Base-by-base conservation (phyloP, 352 stramenopile species). In the Phytophthora macrochlamydospora region DNA sequence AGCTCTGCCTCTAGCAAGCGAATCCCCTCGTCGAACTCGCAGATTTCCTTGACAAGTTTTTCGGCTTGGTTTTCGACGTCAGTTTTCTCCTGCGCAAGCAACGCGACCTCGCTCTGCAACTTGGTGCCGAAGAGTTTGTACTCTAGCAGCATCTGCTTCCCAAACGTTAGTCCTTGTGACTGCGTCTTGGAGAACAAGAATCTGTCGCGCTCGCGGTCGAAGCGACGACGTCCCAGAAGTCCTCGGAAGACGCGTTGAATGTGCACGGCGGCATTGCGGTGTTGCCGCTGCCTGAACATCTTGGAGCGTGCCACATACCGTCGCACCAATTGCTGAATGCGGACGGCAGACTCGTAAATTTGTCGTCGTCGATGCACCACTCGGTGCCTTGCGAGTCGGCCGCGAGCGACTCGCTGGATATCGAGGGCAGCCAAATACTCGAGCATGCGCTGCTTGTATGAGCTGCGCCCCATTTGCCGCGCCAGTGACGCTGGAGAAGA, bases 121-220 rank as follows among this genome's bases (percentile, higher is more conserved):
- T 97, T 93, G 32, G 93, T 98, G 7, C 90, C 95, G 61, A 97
- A 91, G 7, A 98, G 78, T 69, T 98, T 98, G 85, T 98, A 98
- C 79, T 98, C 94, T 13, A 98, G 69, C 18, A 98, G 83, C 78
- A 98, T 96, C 73, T 98, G 94, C 58, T 97, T 93, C 42, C 93
- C 96, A 62, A 98, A 97, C 62, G 97, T 89, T 64, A 99, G 97
- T 12, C 94, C 93, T 68, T 97, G 93, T 3, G 81, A 91, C 79
- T 99, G 96, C 40, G 86, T 96, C 50, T 94, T 94, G 42, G 86
- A 96, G 57, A 98, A 98, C 49, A 98, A 74, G 58, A 97, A 98
- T 67, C 97, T 98, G 56, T 98, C 92, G n/a, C 89, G 78, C 76
- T 99, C 95, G 13, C 82, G 71, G 1, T 46, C 63, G 32, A 94